phyloP scores from a whole-genome alignment of 164 flowering plant species.

The Macadamia integrifolia region DNA sequence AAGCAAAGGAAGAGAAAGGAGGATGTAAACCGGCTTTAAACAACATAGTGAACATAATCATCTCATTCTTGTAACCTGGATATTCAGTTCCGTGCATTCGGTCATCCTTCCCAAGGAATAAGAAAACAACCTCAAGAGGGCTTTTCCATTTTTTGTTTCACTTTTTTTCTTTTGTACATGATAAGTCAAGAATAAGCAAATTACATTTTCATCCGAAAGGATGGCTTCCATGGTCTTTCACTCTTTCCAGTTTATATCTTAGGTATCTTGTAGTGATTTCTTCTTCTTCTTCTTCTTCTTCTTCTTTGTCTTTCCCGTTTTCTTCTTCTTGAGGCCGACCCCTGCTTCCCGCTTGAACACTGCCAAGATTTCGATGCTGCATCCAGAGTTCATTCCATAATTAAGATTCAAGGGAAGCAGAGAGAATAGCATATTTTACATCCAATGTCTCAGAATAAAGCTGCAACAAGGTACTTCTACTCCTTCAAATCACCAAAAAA shows the following conservation, averaged over 20 bases:
- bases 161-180: not conserved
- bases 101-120: conserved; percentile 17
- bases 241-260: not conserved
- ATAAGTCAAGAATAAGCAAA: not conserved
- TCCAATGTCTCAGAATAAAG: not conserved
- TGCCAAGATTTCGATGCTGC: too few species aligned
- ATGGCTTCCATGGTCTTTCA: not conserved
- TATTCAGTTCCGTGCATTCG: conserved; percentile 19
- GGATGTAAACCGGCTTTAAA: conserved; percentile 18
- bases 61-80: not conserved
- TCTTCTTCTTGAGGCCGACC: too few species aligned
- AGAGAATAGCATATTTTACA: too few species aligned
- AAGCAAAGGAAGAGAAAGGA: conserved; percentile 37
- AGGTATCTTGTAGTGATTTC: not conserved
- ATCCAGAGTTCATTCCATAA: too few species aligned
- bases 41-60: not conserved
- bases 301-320: too few species aligned
- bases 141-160: too few species aligned
- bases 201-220: not conserved
- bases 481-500: not conserved
- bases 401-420: too few species aligned
- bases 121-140: conserved; percentile 6
- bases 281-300: too few species aligned
- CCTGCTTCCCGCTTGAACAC: too few species aligned
- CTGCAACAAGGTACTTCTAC: not conserved